Evolutionary conservation across 176 grass and related monocot genomes (phyloP).

Genomic region (Rhynchospora pubera): DNA sequence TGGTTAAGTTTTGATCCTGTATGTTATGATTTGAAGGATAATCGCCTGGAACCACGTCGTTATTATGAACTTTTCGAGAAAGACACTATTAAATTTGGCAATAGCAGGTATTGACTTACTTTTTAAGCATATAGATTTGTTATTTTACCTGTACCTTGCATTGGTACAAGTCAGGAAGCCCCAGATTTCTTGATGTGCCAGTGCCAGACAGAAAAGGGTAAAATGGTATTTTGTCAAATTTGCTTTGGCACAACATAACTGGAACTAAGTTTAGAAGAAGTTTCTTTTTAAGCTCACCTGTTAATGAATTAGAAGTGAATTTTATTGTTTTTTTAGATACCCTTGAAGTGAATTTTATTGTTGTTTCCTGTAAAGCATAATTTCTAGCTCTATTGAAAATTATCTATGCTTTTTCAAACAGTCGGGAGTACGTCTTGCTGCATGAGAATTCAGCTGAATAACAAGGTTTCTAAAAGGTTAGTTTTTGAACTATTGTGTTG

Average conservation of each 20-base stretch:
- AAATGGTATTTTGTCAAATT: background rate
- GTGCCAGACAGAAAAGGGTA: background rate
- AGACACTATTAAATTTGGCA: slow-evolving; percentile 90
- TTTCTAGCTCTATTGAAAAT: background rate
- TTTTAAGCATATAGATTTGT: background rate
- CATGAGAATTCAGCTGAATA: slow-evolving; percentile 59
- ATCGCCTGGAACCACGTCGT: slow-evolving; percentile 67
- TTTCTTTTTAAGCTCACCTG: background rate
- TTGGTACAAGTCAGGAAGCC: background rate
- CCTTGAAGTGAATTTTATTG: background rate
- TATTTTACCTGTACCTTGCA: background rate
- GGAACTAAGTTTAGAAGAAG: background rate
- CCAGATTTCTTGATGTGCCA: background rate
- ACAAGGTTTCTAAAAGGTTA: background rate
- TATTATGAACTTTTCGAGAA: slow-evolving; percentile 98
- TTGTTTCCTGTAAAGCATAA: background rate
- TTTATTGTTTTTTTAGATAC: background rate
- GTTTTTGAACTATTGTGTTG: background rate
- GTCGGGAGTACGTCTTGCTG: slow-evolving; percentile 88
- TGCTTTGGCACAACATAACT: background rate
- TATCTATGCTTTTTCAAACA: slow-evolving; percentile 29
- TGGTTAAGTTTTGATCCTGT: slow-evolving; percentile 2
- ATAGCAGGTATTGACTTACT: slow-evolving; percentile 58
- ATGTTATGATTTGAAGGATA: slow-evolving; percentile 45
- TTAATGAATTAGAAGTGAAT: background rate